Conservation (phyloP, 768 basidiomycete genomes). For the Naematelia aurantialba region DNA sequence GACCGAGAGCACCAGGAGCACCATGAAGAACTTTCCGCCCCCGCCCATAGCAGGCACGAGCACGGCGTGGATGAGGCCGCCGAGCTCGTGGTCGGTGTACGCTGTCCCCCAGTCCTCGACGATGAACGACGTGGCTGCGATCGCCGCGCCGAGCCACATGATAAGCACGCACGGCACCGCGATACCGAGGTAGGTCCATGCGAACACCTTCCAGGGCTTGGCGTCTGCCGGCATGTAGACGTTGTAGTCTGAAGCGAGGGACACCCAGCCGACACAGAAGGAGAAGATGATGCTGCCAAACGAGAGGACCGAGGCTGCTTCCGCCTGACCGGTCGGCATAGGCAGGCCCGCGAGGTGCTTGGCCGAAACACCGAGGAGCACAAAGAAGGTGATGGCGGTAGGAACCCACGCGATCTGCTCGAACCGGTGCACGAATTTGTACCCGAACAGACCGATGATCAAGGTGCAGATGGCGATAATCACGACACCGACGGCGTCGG, state of each 20-base stretch:
- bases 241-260: conserved; percentile 53
- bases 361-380: conserved; percentile 45
- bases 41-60: conserved; percentile 51
- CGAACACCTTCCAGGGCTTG: conserved; percentile 52
- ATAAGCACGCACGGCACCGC: conserved; percentile 50
- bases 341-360: conserved; percentile 40
- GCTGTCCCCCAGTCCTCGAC: conserved; percentile 48
- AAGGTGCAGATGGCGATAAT: conserved; percentile 54
- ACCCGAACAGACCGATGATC: conserved; percentile 53
- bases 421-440: conserved; percentile 53
- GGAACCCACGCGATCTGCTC: conserved; percentile 55
- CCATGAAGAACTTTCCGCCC: conserved; percentile 56
- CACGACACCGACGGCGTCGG: conserved; percentile 53
- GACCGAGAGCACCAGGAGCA: conserved; percentile 54
- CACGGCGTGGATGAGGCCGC: conserved; percentile 55
- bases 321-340: conserved; percentile 45
- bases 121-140: conserved; percentile 49
- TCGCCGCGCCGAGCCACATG: conserved; percentile 55
- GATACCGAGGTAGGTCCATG: conserved; percentile 52
- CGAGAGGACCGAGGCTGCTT: conserved; percentile 51
- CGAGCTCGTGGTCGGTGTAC: conserved; percentile 52
- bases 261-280: conserved; percentile 53
- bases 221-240: conserved; percentile 53
- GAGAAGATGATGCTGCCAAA: conserved; percentile 49
- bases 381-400: conserved; percentile 47